Conservation (phyloP, 2,329 filamentous ascomycete species). For the Cercospora sp. region DNA sequence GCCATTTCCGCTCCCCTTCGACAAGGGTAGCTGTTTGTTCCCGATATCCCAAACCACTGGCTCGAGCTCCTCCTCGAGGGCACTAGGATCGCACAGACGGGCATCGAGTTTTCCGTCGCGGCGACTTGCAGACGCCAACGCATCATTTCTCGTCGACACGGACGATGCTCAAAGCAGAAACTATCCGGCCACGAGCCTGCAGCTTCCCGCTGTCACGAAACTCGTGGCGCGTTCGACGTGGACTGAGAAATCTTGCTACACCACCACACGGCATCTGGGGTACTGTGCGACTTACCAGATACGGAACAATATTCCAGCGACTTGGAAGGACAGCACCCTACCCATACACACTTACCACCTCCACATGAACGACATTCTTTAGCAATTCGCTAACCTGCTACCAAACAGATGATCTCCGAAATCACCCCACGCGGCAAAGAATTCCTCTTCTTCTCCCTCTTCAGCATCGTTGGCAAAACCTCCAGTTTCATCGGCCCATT, state of each 20-base stretch:
- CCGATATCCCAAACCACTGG: constrained; percentile 6
- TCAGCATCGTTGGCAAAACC: constrained; percentile 69
- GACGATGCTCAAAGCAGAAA: background rate
- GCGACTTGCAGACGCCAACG: constrained; percentile 12
- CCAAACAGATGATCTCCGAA: constrained; percentile 63
- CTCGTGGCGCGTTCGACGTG: background rate
- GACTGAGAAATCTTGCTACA: background rate
- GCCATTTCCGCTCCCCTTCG: background rate
- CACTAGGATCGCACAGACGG: constrained; percentile 11
- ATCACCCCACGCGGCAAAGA: constrained; percentile 69
- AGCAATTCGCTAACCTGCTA: too few relatives aligned
- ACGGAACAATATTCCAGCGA: background rate
- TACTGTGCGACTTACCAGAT: background rate
- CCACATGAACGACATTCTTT: too few relatives aligned
- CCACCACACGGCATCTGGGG: background rate
- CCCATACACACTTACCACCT: too few relatives aligned
- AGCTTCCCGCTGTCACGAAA: constrained; percentile 12
- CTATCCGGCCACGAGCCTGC: background rate
- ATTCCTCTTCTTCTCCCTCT: constrained; percentile 69
- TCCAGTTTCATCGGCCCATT: constrained; percentile 68
- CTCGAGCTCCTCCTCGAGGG: constrained; percentile 1
- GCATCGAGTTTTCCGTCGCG: background rate
- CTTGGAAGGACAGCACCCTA: background rate
- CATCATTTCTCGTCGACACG: background rate
- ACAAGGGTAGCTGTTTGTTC: constrained; percentile 8